Evolutionary conservation across 257 asterid genomes (phyloP), one percentile per base, ranked within the genome.

Genomic region (Rehmannia glutinosa): DNA sequence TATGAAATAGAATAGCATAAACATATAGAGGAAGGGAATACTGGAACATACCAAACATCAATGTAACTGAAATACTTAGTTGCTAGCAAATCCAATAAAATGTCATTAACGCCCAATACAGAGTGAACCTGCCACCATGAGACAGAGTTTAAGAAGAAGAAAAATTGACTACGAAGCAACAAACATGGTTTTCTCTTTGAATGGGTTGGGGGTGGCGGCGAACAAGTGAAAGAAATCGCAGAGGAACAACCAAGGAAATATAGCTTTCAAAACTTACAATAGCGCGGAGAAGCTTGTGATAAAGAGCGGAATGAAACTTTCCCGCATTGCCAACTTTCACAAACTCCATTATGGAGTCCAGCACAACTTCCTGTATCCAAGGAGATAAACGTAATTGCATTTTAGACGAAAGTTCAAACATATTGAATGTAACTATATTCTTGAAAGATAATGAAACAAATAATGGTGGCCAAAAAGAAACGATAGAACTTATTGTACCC

Each of bases 281-380:
- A 64, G 82, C 70, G 57, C 76, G 78, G 51, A 93, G 84, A 64
- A 93, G 72, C 80, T 86, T 85, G 77, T 88, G 89, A 73, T 85
- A 93, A 71, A 88, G 80, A 56, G 89, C 70, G 13, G 97, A 83
- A 76, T 88, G 82, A 68, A 93, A 93, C 70, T 82, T 85, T 23
- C 97, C 97, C 3, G 75, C 81, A 32, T 88, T 90, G n/a, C 91
- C 92, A 57, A 88, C 75, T 82, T 90, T 93, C 55, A 93, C 96
- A 70, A 88, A 90, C 73, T 90, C 99, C 99, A 93, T 85, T 20
- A 90, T 32, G 0, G 96, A 45, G 59, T 88, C 99, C 73, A 90
- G 72, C 57, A 80, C 95, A 73, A 85, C 83, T 78, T 87, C 97
- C 99, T 93, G 81, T 41, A 43, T 43, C 8, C 58, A 21, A 47